phyloP scores from a whole-genome alignment of 2,329 filamentous ascomycete species.

The Didymellaceae sp. region DNA sequence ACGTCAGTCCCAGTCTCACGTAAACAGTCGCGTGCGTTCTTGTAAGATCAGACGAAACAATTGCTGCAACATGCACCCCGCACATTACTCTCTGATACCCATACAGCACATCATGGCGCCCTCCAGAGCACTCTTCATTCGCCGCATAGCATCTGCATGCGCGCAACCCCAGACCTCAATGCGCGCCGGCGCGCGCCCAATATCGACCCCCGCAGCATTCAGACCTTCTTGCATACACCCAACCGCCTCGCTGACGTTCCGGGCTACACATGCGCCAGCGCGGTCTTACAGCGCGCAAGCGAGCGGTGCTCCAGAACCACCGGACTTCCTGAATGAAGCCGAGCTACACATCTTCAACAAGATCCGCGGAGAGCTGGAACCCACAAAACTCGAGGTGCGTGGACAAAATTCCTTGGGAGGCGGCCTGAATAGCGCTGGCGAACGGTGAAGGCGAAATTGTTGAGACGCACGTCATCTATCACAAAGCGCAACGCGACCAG shows the following conservation, averaged over 20 bases:
- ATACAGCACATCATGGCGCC: slow-evolving; percentile 40
- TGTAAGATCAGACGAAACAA: slow-evolving; percentile 17
- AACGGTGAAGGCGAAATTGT: slow-evolving; percentile 16
- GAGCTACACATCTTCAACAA: slow-evolving; percentile 58
- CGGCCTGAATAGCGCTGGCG: slow-evolving; percentile 2
- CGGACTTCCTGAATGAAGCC: slow-evolving; percentile 55
- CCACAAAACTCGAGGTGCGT: slow-evolving; percentile 55
- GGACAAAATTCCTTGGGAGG: neutral
- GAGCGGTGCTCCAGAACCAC: slow-evolving; percentile 43
- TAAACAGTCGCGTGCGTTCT: slow-evolving; percentile 12
- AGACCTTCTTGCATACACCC: slow-evolving; percentile 12
- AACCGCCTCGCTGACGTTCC: neutral
- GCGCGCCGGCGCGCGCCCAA: slow-evolving; percentile 20
- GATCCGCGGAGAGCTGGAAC: slow-evolving; percentile 51
- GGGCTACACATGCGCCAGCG: neutral
- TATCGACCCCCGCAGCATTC: slow-evolving; percentile 22
- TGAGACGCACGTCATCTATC: slow-evolving; percentile 19
- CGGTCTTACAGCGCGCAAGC: slow-evolving; percentile 37
- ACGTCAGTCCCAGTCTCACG: slow-evolving; percentile 21
- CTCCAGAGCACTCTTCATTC: slow-evolving; percentile 39
- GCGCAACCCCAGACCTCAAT: slow-evolving; percentile 23
- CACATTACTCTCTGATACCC: slow-evolving; percentile 16
- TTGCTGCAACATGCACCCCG: slow-evolving; percentile 11
- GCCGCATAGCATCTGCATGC: slow-evolving; percentile 28
- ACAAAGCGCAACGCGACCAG: neutral